These are phyloP conservation scores for Aspergillus ruber DNA, from an alignment of 2,329 filamentous ascomycete species.

Conservation along the genomic window DNA sequence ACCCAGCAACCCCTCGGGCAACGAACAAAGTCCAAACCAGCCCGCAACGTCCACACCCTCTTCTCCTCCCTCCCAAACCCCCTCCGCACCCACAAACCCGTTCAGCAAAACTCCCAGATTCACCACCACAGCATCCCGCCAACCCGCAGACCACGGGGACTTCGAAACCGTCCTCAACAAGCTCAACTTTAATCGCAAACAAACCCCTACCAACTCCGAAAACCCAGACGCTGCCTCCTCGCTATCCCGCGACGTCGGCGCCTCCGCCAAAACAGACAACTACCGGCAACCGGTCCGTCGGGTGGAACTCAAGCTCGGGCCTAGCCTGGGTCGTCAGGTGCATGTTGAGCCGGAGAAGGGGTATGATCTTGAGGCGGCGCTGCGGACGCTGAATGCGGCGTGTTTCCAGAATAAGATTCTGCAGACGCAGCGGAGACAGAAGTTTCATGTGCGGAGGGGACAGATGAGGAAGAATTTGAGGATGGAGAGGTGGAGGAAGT, in stretches of 20 bases:
- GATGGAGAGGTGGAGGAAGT: slow-evolving; percentile 35
- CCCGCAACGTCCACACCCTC: slow-evolving; percentile 2
- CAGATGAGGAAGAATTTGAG: slow-evolving; percentile 35
- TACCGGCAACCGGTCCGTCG: slow-evolving; percentile 16
- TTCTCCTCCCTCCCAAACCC: not conserved
- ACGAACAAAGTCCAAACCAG: slow-evolving; percentile 1
- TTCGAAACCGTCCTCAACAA: slow-evolving; percentile 29
- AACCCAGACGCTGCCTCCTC: slow-evolving; percentile 10
- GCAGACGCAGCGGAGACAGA: slow-evolving; percentile 26
- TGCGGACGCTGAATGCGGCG: slow-evolving; percentile 20
- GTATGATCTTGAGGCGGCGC: slow-evolving; percentile 21
- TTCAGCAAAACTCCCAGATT: slow-evolving; percentile 1
- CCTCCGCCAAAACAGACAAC: slow-evolving; percentile 12
- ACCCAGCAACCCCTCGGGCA: slow-evolving; percentile 1
- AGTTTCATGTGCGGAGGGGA: slow-evolving; percentile 38
- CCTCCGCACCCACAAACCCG: slow-evolving; percentile 4
- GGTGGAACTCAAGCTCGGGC: slow-evolving; percentile 30
- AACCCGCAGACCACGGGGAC: slow-evolving; percentile 7
- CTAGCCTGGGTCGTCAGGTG: slow-evolving; percentile 31
- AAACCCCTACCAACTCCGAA: slow-evolving; percentile 1
- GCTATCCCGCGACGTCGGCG: slow-evolving; percentile 16
- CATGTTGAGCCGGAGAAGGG: slow-evolving; percentile 29
- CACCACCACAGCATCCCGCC: slow-evolving; percentile 4
- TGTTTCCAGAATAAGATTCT: slow-evolving; percentile 29
- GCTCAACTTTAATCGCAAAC: slow-evolving; percentile 20